Conservation (phyloP, 192 early-diverging fungal genomes). For the Backusella tuberculispora region DNA sequence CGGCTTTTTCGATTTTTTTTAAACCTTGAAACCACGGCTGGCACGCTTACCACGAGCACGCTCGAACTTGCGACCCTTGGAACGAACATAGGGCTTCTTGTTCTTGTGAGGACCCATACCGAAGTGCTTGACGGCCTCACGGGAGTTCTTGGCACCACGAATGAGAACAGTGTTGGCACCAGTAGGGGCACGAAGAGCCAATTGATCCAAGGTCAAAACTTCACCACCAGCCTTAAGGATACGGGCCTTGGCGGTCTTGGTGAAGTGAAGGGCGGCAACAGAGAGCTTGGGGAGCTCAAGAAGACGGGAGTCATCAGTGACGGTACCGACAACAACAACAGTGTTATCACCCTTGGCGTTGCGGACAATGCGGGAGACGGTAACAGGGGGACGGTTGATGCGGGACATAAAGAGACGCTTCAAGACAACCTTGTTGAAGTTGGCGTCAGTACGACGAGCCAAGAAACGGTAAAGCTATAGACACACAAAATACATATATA, state of each 20-base stretch:
- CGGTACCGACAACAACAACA: slow-evolving; percentile 93
- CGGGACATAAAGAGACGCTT: slow-evolving; percentile 99
- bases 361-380: slow-evolving; percentile 84
- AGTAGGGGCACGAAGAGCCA: slow-evolving; percentile 97
- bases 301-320: slow-evolving; percentile 96
- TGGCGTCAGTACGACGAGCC: slow-evolving; percentile 96
- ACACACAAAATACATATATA: slow-evolving; percentile 3
- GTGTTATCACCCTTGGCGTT: slow-evolving; percentile 86
- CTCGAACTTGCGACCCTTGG: slow-evolving; percentile 99
- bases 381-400: slow-evolving; percentile 94
- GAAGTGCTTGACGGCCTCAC: slow-evolving; percentile 99
- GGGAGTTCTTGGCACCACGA: slow-evolving; percentile 92
- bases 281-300: slow-evolving; percentile 94
- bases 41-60: slow-evolving; percentile 98
- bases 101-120: slow-evolving; percentile 63
- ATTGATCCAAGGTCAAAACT: slow-evolving; percentile 97
- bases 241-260: slow-evolving; percentile 94
- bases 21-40: slow-evolving; percentile 97
- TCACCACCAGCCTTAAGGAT: slow-evolving; percentile 99
- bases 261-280: slow-evolving; percentile 94
- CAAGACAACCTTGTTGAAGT: slow-evolving; percentile 99
- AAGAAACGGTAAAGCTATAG: slow-evolving; percentile 99
- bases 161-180: slow-evolving; percentile 95
- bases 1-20: slow-evolving; percentile 39
- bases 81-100: slow-evolving; percentile 87